A percentile compares a stretch with the other conserved stretches of the same genome.
Conservation (phyloP, 441 rosid genomes). For the Populus hybrid region DNA sequence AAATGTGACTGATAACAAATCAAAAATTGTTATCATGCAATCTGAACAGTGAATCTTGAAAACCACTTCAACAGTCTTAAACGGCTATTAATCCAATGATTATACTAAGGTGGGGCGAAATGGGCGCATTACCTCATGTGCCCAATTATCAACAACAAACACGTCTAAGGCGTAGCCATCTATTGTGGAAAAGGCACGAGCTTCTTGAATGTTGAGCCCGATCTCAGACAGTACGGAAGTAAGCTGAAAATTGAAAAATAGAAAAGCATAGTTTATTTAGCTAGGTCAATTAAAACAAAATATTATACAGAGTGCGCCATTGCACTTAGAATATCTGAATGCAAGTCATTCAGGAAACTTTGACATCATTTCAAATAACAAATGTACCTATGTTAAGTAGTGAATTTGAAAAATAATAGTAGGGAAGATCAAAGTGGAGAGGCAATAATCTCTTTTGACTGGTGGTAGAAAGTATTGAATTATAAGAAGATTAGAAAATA, state of each 20-base stretch:
- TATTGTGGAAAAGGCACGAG: slow-evolving; percentile 74
- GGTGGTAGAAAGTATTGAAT: not conserved
- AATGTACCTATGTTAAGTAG: not conserved
- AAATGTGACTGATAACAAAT: not conserved
- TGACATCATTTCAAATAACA: not conserved
- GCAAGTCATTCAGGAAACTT: not conserved
- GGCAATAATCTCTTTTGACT: not conserved
- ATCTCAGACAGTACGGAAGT: slow-evolving; percentile 61
- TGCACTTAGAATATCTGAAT: not conserved
- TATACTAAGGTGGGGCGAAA: not conserved
- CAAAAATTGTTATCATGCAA: not conserved
- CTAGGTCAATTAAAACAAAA: slow-evolving; percentile 14
- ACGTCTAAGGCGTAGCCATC: slow-evolving; percentile 77
- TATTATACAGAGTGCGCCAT: not conserved
- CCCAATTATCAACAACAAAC: slow-evolving; percentile 61
- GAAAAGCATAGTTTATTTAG: slow-evolving; percentile 5
- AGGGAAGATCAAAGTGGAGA: not conserved
- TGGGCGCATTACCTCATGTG: slow-evolving; percentile 37
- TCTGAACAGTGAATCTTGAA: not conserved
- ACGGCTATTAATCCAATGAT: not conserved
- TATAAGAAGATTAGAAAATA: not conserved
- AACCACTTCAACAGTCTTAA: slow-evolving; percentile 9
- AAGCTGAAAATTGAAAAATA: slow-evolving; percentile 43
- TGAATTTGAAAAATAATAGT: not conserved
- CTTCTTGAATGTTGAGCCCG: slow-evolving; percentile 72